These are phyloP conservation scores for Nicotiana knightiana DNA, from an alignment of 257 asterid species.

Conservation along the genomic window DNA sequence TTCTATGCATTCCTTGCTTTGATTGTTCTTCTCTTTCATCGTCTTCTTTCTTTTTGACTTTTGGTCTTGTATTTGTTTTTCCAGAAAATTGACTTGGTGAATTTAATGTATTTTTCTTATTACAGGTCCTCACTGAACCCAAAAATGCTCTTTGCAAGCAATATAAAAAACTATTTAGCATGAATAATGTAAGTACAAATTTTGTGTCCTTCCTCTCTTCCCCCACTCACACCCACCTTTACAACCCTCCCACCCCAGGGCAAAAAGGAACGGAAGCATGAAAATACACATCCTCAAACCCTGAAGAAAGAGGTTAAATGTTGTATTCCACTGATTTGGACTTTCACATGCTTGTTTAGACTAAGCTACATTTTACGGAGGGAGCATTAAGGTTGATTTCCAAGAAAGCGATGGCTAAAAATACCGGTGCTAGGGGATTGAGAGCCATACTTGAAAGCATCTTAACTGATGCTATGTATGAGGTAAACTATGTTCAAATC, in stretches of 20 bases:
- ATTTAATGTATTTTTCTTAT: not conserved
- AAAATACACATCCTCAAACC: not conserved
- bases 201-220: not conserved
- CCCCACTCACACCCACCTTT: not conserved
- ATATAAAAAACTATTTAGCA: slow-evolving; percentile 75
- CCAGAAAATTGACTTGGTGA: slow-evolving; percentile 5
- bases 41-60: not conserved
- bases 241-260: not conserved
- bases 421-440: slow-evolving; percentile 94
- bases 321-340: not conserved
- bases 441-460: slow-evolving; percentile 80
- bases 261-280: not conserved
- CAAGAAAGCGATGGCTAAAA: slow-evolving; percentile 64
- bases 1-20: not conserved
- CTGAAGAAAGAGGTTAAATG: not conserved
- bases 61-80: not conserved
- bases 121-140: slow-evolving; percentile 77
- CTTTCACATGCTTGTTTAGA: slow-evolving; percentile 29
- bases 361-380: slow-evolving; percentile 70
- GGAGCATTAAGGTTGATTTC: slow-evolving; percentile 64
- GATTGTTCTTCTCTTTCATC: not conserved
- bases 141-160: slow-evolving; percentile 92
- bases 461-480: slow-evolving; percentile 84
- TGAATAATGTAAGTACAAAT: slow-evolving; percentile 64
- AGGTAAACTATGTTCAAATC: slow-evolving; percentile 40